Base-by-base conservation (phyloP, 2,329 filamentous ascomycete genomes). In the Fusarium marasasianum region DNA sequence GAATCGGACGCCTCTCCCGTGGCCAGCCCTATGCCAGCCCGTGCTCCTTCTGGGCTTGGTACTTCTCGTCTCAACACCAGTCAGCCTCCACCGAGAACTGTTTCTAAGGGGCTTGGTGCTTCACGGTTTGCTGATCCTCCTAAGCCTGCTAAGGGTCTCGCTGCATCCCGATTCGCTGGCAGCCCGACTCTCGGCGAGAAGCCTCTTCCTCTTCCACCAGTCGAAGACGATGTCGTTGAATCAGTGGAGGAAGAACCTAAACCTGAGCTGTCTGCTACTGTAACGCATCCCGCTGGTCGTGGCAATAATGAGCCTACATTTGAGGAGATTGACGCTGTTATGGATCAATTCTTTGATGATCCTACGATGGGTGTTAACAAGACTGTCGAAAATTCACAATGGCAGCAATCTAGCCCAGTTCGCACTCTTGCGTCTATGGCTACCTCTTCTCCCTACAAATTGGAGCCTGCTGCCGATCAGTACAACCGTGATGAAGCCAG, bases 251-350 rank as follows among this genome's bases (percentile, higher is more conserved):
- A 71, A 31, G 80, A 80, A 15, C 26, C 40, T 29, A 69, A 73
- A 22, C 55, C 61, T 11, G 71, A 77, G 26, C 26, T 69, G 13
- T 72, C 75, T 11, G 69, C 64, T 24, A 68, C 50, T 47, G 71
- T 56, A 53, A 75, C 45, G 50, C 72, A 63, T 47, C 57, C 71
- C n/a, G 64, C 76, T 47, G 73, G 78, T 20, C 69, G 72, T 35
- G 59, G 66, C 22, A 56, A 76, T 8, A 77, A 78, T 26, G 85
- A 86, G 71, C 86, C 85, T 12, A 89, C 91, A 1, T 94, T 94
- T 76, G 92, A 96, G 75, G 95, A 98, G 79, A 95, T 98, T 78
- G 95, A 98, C 84, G 94, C 93, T 50, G 91, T 98, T 59, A 98
- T 98, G 94, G 90, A 92, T 73, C 92, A 96, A 69, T 88, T 98